Evolutionary conservation across 1,284 basidiomycete species (phyloP), one percentile per base, ranked within the genome.

Genomic region (Malassezia sp.): DNA sequence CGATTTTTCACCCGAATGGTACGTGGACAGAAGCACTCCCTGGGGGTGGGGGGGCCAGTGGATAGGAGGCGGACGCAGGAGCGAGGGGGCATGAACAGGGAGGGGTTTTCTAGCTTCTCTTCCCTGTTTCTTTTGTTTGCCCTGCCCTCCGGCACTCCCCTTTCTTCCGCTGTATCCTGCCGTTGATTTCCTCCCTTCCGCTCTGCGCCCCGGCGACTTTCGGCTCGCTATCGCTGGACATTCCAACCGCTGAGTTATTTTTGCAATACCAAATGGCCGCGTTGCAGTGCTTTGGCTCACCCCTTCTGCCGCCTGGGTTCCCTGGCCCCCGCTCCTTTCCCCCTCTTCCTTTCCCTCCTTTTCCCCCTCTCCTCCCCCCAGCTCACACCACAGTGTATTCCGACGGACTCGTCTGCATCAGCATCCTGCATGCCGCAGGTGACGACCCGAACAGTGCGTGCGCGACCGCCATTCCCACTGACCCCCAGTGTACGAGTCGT

Each of bases 1-100:
- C 93, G 4, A 72, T 97, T 50, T 85, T 97, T 72, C 93, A 97
- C 72, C 93, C 93, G 12, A 99, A 99, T 71, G 84, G 90, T 91
- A 64, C 72, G 83, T 72, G 9, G 34, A 35, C 35, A 42, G 42
- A n/a, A n/a, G n/a, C n/a, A n/a, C n/a, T n/a, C n/a, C n/a, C n/a
- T n/a, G n/a, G n/a, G n/a, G n/a, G n/a, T n/a, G n/a, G n/a, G n/a
- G 8, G 28, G 32, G 9, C 41, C 29, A 38, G 30, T 6, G 29
- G 24, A n/a, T n/a, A n/a, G n/a, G n/a, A n/a, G 6, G 26, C 26
- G 28, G 9, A 5, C 15, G 17, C 17, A 41, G 5, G 17, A 21
- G 9, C 15, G 23, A 29, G n/a, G 28, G 8, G n/a, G n/a, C n/a
- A n/a, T n/a, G n/a, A n/a, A n/a, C n/a, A n/a, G n/a, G n/a, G n/a